Conservation (phyloP, 345 rosid genomes). For the Dipteronia sinensis region DNA sequence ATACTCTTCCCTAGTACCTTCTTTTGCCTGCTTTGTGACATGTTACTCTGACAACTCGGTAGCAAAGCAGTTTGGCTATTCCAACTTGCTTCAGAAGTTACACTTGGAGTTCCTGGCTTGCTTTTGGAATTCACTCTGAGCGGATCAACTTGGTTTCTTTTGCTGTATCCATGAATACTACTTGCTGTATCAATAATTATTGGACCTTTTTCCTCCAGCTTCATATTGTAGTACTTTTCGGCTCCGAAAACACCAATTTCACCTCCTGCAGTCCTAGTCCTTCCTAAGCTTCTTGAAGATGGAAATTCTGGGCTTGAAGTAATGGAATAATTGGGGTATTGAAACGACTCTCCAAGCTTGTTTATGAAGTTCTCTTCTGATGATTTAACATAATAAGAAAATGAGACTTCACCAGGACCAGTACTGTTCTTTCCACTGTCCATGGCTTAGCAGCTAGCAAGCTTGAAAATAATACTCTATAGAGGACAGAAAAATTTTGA, state of each 20-base stretch:
- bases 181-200: constrained; percentile 17
- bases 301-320: constrained; percentile 26
- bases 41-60: constrained; percentile 23
- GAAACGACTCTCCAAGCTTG: constrained; percentile 34
- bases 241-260: constrained; percentile 58
- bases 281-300: constrained; percentile 24
- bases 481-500: background rate
- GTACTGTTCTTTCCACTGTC: constrained; percentile 25
- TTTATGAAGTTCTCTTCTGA: constrained; percentile 36
- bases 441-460: constrained; percentile 19
- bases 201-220: constrained; percentile 32
- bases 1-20: constrained; percentile 38
- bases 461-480: background rate
- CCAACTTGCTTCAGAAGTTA: constrained; percentile 49
- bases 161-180: constrained; percentile 14
- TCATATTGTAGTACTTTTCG: constrained; percentile 58
- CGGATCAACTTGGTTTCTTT: constrained; percentile 30
- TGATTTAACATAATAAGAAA: constrained; percentile 37
- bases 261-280: constrained; percentile 31
- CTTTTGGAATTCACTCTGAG: constrained; percentile 24
- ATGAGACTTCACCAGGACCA: constrained; percentile 42
- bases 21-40: constrained; percentile 29
- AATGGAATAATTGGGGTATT: constrained; percentile 26
- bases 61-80: constrained; percentile 47
- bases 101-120: constrained; percentile 49